phyloP scores from a whole-genome alignment of 495 filamentous ascomycete species.

The Aspergillus bertholletiae region DNA sequence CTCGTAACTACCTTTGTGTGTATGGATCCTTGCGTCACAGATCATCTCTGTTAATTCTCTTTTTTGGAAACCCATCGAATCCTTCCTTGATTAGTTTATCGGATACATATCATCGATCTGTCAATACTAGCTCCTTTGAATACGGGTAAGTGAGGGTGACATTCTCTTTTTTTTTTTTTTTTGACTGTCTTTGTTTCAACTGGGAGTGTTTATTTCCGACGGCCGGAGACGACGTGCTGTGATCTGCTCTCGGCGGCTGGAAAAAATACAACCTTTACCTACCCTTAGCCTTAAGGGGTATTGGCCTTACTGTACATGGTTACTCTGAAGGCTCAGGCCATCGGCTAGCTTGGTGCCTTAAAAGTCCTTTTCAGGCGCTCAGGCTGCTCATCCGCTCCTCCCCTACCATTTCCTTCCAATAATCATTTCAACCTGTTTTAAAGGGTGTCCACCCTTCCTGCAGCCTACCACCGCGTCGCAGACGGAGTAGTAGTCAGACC shows the following conservation, averaged over 20 bases:
- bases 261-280: background rate
- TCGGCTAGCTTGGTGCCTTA: slow-evolving; percentile 16
- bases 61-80: too few relatives aligned
- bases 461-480: slow-evolving; percentile 4
- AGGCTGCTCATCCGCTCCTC: slow-evolving; percentile 16
- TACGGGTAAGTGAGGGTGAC: background rate
- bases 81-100: background rate
- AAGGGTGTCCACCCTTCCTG: background rate
- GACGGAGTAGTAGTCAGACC: slow-evolving; percentile 40
- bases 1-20: background rate
- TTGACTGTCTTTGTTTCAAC: background rate
- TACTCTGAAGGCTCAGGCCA: background rate
- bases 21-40: background rate
- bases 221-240: slow-evolving; percentile 12
- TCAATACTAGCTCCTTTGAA: background rate
- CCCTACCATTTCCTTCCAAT: background rate
- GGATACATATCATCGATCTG: background rate
- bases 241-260: slow-evolving; percentile 14
- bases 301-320: background rate
- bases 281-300: background rate
- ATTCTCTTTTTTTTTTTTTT: too few relatives aligned
- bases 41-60: background rate
- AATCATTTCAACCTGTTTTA: background rate
- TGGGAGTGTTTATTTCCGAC: slow-evolving; percentile 2
- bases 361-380: slow-evolving; percentile 15